Evolutionary conservation across 2,329 filamentous ascomycete genomes (phyloP).

Genomic region (Neospermospora avenae): DNA sequence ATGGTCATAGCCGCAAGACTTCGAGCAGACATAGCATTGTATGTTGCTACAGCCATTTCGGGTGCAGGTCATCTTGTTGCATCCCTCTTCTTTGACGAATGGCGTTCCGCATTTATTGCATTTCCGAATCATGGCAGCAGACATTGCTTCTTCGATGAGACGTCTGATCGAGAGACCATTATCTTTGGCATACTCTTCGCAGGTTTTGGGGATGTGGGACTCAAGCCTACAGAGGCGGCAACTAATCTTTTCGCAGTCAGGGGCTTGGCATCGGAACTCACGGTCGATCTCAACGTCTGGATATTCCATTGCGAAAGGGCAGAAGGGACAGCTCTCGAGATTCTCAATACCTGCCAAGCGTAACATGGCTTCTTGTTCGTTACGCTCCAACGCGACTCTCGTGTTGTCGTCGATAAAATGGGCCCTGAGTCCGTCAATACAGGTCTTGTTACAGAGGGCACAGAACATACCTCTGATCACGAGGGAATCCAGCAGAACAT

Average conservation of each 20-base stretch:
- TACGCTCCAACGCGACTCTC: slow-evolving; percentile 60
- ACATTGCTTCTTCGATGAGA: slow-evolving; percentile 80
- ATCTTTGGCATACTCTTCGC: slow-evolving; percentile 62
- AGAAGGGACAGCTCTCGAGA: slow-evolving; percentile 76
- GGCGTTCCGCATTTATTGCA: slow-evolving; percentile 64
- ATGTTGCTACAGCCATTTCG: slow-evolving; percentile 48
- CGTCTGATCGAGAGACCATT: slow-evolving; percentile 60
- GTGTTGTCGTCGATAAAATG: slow-evolving; percentile 51
- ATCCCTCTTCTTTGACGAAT: slow-evolving; percentile 76
- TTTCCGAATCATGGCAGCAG: slow-evolving; percentile 68
- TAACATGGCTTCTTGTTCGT: slow-evolving; percentile 69
- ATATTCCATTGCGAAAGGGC: slow-evolving; percentile 74
- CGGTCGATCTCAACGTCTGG: slow-evolving; percentile 63
- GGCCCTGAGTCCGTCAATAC: slow-evolving; percentile 22
- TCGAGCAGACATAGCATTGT: slow-evolving; percentile 70
- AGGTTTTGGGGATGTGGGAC: slow-evolving; percentile 70
- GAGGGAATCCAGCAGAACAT: slow-evolving; percentile 61
- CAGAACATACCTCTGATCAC: slow-evolving; percentile 51
- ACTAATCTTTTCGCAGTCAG: slow-evolving; percentile 59
- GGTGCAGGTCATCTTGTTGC: slow-evolving; percentile 79
- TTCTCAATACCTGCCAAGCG: slow-evolving; percentile 68
- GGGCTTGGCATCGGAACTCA: slow-evolving; percentile 70
- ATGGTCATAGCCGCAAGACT: slow-evolving; percentile 63
- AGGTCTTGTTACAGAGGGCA: background rate
- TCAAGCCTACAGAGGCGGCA: slow-evolving; percentile 66